Percentiles rank a stretch among this genome's conserved stretches.
These are phyloP conservation scores for Cocos nucifera DNA, from an alignment of 176 grass and related monocot species.

Conservation along the genomic window DNA sequence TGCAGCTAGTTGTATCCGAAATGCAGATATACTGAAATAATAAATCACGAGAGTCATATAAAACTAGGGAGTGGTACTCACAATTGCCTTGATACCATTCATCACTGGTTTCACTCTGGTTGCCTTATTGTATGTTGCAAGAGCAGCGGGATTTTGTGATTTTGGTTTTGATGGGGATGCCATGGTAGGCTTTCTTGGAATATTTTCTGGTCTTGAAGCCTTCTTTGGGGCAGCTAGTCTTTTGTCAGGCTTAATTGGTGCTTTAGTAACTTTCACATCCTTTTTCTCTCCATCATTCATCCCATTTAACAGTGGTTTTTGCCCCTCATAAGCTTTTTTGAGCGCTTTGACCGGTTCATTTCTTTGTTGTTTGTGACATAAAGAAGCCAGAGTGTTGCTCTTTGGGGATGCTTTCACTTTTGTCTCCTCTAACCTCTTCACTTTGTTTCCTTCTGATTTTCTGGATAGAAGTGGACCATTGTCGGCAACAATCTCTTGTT, in stretches of 20 bases:
- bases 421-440: slow-evolving; percentile 13
- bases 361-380: slow-evolving; percentile 14
- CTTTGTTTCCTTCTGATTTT: slow-evolving; percentile 6
- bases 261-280: slow-evolving; percentile 12
- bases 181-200: not conserved
- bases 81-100: slow-evolving; percentile 19
- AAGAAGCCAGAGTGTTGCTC: slow-evolving; percentile 17
- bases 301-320: slow-evolving; percentile 21
- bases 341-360: slow-evolving; percentile 9
- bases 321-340: slow-evolving; percentile 25
- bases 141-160: slow-evolving; percentile 10
- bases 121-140: slow-evolving; percentile 25
- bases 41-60: too few species aligned
- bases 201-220: slow-evolving; percentile 1
- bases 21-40: too few species aligned
- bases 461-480: not conserved
- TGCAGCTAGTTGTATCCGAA: too few species aligned
- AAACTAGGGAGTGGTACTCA: slow-evolving; percentile 17
- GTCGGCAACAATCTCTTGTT: slow-evolving; percentile 14
- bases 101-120: slow-evolving; percentile 20
- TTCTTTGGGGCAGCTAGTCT: slow-evolving; percentile 30
- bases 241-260: slow-evolving; percentile 13
- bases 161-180: slow-evolving; percentile 8
- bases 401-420: slow-evolving; percentile 17
- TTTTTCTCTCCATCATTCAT: slow-evolving; percentile 33